Percentiles rank a stretch among this genome's conserved stretches.
Evolutionary conservation across 148 eudicot genomes (phyloP).

Genomic region (Nepenthes mirabilis): DNA sequence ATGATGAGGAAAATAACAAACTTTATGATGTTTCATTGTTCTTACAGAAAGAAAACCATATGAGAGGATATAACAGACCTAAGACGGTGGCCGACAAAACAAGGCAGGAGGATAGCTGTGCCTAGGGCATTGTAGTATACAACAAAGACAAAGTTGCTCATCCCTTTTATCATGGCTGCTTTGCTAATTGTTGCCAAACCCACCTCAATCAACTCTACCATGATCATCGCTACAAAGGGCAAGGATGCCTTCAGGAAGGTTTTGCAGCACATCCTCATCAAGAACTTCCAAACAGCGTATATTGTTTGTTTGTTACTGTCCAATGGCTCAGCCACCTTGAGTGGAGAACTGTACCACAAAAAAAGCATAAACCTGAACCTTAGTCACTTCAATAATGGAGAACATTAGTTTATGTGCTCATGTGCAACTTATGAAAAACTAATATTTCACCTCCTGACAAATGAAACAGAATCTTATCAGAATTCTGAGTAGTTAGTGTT

Average conservation of each 20-base stretch:
- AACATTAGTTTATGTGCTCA: too few species aligned
- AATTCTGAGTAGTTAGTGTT: too few species aligned
- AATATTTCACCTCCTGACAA: too few species aligned
- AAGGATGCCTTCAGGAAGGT: slow-evolving; percentile 7
- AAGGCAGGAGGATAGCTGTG: slow-evolving; percentile 35
- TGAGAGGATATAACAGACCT: slow-evolving; percentile 13
- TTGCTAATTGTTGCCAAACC: slow-evolving; percentile 41
- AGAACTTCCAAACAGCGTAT: background rate
- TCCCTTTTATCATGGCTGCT: slow-evolving; percentile 48
- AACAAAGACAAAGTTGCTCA: slow-evolving; percentile 46
- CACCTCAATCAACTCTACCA: slow-evolving; percentile 34
- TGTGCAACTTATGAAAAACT: too few species aligned
- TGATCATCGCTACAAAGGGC: slow-evolving; percentile 45
- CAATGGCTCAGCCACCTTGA: too few species aligned
- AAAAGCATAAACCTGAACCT: too few species aligned
- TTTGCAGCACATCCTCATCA: slow-evolving; percentile 10
- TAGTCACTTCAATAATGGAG: too few species aligned
- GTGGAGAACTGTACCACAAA: too few species aligned
- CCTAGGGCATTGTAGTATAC: slow-evolving; percentile 55
- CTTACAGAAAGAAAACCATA: too few species aligned
- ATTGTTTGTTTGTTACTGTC: too few species aligned
- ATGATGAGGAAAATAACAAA: background rate
- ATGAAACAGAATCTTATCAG: too few species aligned
- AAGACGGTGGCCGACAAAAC: slow-evolving; percentile 16
- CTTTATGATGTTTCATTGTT: too few species aligned